Base-by-base conservation (phyloP, 345 rosid species). In the Syzygium jambos region DNA sequence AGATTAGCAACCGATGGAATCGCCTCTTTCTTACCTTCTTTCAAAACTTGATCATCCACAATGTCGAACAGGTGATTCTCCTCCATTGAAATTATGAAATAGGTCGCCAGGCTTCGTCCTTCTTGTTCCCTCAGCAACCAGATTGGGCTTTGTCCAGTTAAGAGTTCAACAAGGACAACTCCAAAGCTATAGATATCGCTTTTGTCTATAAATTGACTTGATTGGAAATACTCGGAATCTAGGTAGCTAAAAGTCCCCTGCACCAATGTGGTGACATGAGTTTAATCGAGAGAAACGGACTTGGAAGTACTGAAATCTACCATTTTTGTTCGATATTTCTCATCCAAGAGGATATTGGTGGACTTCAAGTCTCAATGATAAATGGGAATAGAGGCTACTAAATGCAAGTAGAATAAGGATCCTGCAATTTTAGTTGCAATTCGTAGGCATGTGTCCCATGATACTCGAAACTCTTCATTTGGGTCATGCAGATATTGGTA, bases 201-300 rank as follows among this genome's bases (percentile, higher is more conserved):
- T 30, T 85, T 85, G 7, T 85, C 65, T 27, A 51, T 85, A 13
- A 85, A 85, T 25, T 85, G 86, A 46, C 86, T 17, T 16, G 86
- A 78, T 11, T 65, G 80, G 63, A 85, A 85, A 10, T 85, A 85
- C 86, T 85, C 65, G 2, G 51, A 65, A 34, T 85, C 86, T 21
- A 85, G 15, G 51, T 85, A 85, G 4, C 86, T 29, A 7, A 7
- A 85, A 0, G 89, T 85, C 2, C 89, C 87, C 25, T 53, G 54
- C 34, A 88, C 89, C 59, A 52, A n/a, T 52, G 87, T 85, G 23
- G 89, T 88, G 51, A 88, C 51, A 5, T 88, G 89, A 5, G 89
- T 88, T 56, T 88, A 65, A 38, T 38, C 4, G 41, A 38, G 41
- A 38, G 41, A 38, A 38, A 38, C 41, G 4, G 41, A 38, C 41